A percentile compares a stretch with the other conserved stretches of the same genome.
phyloP scores from a whole-genome alignment of 176 grass and related monocot species.

The Carex parvula region DNA sequence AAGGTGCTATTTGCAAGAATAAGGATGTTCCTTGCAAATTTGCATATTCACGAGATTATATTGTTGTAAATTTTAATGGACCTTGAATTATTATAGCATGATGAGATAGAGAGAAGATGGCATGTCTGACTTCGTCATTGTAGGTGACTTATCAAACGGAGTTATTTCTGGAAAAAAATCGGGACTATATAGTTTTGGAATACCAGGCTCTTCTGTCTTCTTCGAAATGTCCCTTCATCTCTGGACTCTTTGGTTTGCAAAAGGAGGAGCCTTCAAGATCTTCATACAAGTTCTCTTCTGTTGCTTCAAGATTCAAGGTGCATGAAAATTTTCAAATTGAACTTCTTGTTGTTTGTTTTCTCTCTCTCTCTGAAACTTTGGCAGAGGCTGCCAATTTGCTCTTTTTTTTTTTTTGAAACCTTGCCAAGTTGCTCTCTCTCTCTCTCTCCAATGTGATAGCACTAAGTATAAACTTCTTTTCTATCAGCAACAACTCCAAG shows the following conservation, averaged over 20 bases:
- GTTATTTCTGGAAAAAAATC: slow-evolving; percentile 84
- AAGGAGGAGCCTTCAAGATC: slow-evolving; percentile 83
- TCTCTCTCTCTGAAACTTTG: not conserved
- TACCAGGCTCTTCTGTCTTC: slow-evolving; percentile 78
- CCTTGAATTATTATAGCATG: slow-evolving; percentile 5
- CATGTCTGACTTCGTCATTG: not conserved
- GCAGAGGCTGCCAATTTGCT: too few species aligned
- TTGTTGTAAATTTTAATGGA: not conserved
- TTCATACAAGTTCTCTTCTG: slow-evolving; percentile 90
- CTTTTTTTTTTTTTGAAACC: too few species aligned
- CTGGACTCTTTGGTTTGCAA: slow-evolving; percentile 60
- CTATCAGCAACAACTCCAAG: slow-evolving; percentile 90
- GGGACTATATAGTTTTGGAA: slow-evolving; percentile 73
- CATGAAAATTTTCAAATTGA: not conserved
- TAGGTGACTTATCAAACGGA: slow-evolving; percentile 87
- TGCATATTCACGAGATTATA: not conserved
- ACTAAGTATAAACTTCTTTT: slow-evolving; percentile 16
- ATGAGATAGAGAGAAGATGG: not conserved
- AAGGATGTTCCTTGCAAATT: not conserved
- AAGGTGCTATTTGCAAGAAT: not conserved
- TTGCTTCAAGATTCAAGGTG: slow-evolving; percentile 93
- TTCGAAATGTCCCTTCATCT: slow-evolving; percentile 69
- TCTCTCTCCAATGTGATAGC: not conserved
- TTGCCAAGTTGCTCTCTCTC: too few species aligned
- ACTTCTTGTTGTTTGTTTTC: slow-evolving; percentile 19